These are phyloP conservation scores for Solanum medicagineum DNA, from an alignment of 257 asterid genomes.

Conservation along the genomic window DNA sequence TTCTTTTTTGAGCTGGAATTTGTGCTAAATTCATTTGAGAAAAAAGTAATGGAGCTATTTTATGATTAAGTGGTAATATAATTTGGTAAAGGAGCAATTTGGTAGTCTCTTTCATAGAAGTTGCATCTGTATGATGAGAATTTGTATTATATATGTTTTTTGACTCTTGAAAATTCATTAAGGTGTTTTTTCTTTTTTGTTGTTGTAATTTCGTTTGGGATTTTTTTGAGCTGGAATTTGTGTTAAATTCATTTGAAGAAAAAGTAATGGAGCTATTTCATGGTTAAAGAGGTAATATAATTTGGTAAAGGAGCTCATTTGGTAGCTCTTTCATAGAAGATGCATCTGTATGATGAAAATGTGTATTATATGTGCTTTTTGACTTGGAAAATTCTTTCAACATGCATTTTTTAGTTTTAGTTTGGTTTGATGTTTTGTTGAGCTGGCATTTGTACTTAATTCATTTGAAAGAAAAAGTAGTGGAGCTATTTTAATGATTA, in stretches of 20 bases:
- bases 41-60: neutral
- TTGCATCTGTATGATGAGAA: constrained; percentile 22
- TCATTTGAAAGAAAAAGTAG: neutral
- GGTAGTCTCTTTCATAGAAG: constrained; percentile 2
- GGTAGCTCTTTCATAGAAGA: constrained; percentile 9
- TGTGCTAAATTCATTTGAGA: neutral
- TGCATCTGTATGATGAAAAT: constrained; percentile 20
- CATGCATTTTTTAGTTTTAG: neutral
- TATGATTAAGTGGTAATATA: neutral
- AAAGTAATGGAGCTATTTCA: neutral
- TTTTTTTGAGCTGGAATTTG: neutral
- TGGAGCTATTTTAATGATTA: neutral
- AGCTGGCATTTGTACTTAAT: neutral
- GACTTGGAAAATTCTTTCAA: neutral
- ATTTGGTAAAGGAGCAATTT: too few species aligned
- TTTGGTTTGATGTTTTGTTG: neutral
- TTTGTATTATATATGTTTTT: neutral
- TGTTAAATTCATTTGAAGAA: neutral
- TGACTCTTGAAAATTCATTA: neutral
- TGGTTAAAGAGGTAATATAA: neutral
- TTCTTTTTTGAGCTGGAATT: neutral
- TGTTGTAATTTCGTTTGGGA: neutral
- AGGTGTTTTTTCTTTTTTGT: neutral
- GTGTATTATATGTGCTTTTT: neutral
- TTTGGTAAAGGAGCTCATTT: neutral